Percentiles rank a stretch among this genome's conserved stretches.
phyloP scores from a whole-genome alignment of 371 early-diverging fungal genomes.

The Blyttiomyces sp. region DNA sequence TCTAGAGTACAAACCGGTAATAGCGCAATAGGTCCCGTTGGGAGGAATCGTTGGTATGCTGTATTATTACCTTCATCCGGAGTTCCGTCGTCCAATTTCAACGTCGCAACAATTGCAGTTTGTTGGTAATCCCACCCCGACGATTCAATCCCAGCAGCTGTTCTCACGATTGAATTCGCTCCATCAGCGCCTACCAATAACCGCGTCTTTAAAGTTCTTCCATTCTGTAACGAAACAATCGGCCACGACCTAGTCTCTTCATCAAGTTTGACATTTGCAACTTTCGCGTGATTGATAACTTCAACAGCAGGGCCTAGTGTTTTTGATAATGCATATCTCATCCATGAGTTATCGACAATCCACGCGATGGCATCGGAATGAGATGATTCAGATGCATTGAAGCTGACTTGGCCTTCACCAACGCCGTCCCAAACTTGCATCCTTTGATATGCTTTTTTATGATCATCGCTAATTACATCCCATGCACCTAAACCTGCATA shows the following conservation, averaged over 20 bases:
- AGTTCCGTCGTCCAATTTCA: slow-evolving; percentile 48
- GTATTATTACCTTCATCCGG: slow-evolving; percentile 52
- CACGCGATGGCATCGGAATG: slow-evolving; percentile 46
- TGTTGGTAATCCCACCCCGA: slow-evolving; percentile 87
- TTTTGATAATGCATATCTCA: slow-evolving; percentile 1
- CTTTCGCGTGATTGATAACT: slow-evolving; percentile 51
- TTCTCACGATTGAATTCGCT: slow-evolving; percentile 79
- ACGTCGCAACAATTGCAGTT: slow-evolving; percentile 85
- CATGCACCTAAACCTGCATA: slow-evolving; percentile 64
- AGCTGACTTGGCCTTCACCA: slow-evolving; percentile 59
- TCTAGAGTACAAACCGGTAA: slow-evolving; percentile 64
- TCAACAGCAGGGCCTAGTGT: slow-evolving; percentile 49
- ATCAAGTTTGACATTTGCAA: slow-evolving; percentile 23
- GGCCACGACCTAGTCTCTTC: slow-evolving; percentile 58
- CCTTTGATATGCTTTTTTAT: slow-evolving; percentile 53
- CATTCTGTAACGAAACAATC: slow-evolving; percentile 53
- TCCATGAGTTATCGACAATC: slow-evolving; percentile 48
- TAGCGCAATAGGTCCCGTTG: slow-evolving; percentile 90
- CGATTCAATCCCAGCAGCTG: slow-evolving; percentile 75
- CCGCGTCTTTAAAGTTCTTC: slow-evolving; percentile 52
- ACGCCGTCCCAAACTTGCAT: slow-evolving; percentile 75
- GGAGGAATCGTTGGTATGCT: slow-evolving; percentile 93
- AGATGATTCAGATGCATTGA: slow-evolving; percentile 38
- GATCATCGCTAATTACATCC: slow-evolving; percentile 49
- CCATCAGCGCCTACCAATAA: slow-evolving; percentile 88